These are phyloP conservation scores for Blastobotrys petasosporus DNA, from an alignment of 1,139 yeast genomes.

Conservation along the genomic window DNA sequence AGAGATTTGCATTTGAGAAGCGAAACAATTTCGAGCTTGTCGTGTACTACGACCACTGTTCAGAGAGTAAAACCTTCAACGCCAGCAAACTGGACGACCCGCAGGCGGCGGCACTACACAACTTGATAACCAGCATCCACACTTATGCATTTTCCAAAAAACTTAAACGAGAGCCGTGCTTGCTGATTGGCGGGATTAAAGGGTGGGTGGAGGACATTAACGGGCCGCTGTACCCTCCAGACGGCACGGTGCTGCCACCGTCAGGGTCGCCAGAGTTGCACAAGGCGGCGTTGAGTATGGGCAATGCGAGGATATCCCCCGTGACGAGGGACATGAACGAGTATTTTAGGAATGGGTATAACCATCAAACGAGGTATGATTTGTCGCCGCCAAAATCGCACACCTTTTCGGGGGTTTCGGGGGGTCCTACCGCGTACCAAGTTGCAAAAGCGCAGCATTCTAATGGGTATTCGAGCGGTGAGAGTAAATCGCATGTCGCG, in stretches of 20 bases:
- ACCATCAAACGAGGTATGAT: background rate
- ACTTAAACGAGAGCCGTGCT: slow-evolving; percentile 46
- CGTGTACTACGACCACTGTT: slow-evolving; percentile 50
- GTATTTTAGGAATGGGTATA: slow-evolving; percentile 33
- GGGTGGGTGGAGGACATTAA: slow-evolving; percentile 42
- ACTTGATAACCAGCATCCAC: slow-evolving; percentile 28
- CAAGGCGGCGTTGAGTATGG: slow-evolving; percentile 1
- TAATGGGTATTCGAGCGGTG: too few relatives aligned
- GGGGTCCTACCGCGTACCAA: too few relatives aligned
- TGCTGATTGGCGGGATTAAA: slow-evolving; percentile 50
- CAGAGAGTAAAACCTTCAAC: slow-evolving; percentile 20
- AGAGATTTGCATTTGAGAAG: slow-evolving; percentile 45
- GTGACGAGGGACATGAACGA: slow-evolving; percentile 40
- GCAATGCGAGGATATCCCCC: background rate
- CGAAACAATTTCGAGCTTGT: slow-evolving; percentile 55
- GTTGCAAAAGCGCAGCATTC: too few relatives aligned
- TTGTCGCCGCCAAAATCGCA: slow-evolving; percentile 5
- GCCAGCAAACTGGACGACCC: slow-evolving; percentile 19
- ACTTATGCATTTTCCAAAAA: slow-evolving; percentile 41
- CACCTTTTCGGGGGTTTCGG: too few relatives aligned
- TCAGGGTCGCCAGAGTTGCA: slow-evolving; percentile 7
- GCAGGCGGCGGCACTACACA: slow-evolving; percentile 18
- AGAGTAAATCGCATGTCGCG: too few relatives aligned
- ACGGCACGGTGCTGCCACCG: slow-evolving; percentile 7
- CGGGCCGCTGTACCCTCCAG: slow-evolving; percentile 16